Evolutionary conservation across 257 asterid genomes (phyloP).

Genomic region (Schizonepeta tenuifolia): DNA sequence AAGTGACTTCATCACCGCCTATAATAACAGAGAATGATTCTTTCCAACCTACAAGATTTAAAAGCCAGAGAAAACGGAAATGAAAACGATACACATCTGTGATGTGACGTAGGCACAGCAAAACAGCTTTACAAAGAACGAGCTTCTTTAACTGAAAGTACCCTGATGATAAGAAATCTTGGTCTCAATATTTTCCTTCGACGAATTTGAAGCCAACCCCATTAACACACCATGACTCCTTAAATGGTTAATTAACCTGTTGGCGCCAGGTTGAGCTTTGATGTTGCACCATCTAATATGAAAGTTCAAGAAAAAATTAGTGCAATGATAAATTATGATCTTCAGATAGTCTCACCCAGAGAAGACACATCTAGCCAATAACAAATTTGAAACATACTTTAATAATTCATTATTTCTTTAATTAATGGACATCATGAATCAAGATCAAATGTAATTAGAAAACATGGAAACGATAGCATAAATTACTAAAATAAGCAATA

Average conservation of each 20-base stretch:
- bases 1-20: constrained; percentile 83
- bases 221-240: constrained; percentile 70
- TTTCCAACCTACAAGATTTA: constrained; percentile 73
- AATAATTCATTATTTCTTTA: background rate
- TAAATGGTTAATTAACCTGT: constrained; percentile 74
- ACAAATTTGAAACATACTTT: background rate
- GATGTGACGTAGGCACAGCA: background rate
- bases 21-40: constrained; percentile 75
- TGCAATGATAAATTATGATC: constrained; percentile 5
- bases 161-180: constrained; percentile 79
- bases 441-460: background rate
- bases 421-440: background rate
- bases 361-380: background rate
- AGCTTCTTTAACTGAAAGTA: constrained; percentile 31
- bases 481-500: background rate
- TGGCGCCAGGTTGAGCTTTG: constrained; percentile 91
- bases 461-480: background rate
- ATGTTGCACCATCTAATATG: constrained; percentile 70
- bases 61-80: constrained; percentile 4
- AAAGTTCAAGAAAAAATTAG: constrained; percentile 22
- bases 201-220: constrained; percentile 91
- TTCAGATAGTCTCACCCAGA: constrained; percentile 16
- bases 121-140: constrained; percentile 8
- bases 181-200: constrained; percentile 60
- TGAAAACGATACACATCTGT: constrained; percentile 18